phyloP scores from a whole-genome alignment of 1,284 basidiomycete genomes.

The Leucoagaricus sp. region DNA sequence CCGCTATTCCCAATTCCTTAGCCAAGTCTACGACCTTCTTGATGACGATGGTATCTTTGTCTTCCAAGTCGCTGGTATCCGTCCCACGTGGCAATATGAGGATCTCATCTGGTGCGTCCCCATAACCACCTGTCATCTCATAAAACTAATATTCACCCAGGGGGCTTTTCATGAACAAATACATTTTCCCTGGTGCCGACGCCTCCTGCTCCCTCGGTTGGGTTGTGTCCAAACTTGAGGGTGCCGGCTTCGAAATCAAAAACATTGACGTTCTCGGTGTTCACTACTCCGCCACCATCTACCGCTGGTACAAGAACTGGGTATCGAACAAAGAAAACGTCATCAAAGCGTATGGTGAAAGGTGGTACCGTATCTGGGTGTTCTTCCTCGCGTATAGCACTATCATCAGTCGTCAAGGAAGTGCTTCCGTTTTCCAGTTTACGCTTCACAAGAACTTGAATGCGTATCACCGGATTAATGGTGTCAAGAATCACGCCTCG shows the following conservation, averaged over 20 bases:
- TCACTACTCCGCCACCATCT: conserved; percentile 96
- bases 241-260: conserved; percentile 96
- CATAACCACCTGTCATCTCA: neutral
- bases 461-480: conserved; percentile 86
- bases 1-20: conserved; percentile 88
- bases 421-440: conserved; percentile 91
- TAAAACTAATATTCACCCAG: conserved; percentile 34
- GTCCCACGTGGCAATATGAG: conserved; percentile 96
- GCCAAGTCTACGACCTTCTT: conserved; percentile 90
- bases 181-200: conserved; percentile 97
- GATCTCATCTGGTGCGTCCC: conserved; percentile 85
- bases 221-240: conserved; percentile 86
- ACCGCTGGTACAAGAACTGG: conserved; percentile 97
- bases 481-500: conserved; percentile 74
- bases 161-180: conserved; percentile 96
- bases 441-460: conserved; percentile 98
- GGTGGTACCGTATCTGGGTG: conserved; percentile 89
- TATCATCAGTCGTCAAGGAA: conserved; percentile 79
- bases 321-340: conserved; percentile 88
- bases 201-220: conserved; percentile 94
- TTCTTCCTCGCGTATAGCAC: conserved; percentile 87
- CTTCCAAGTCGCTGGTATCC: conserved; percentile 94
- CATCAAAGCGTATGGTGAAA: conserved; percentile 86
- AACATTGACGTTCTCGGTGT: conserved; percentile 94
- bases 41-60: conserved; percentile 95